Evolutionary conservation across 352 stramenopile species (phyloP), one percentile per base, ranked within the genome.

Genomic region (Globisporangium rhizosaccharum): DNA sequence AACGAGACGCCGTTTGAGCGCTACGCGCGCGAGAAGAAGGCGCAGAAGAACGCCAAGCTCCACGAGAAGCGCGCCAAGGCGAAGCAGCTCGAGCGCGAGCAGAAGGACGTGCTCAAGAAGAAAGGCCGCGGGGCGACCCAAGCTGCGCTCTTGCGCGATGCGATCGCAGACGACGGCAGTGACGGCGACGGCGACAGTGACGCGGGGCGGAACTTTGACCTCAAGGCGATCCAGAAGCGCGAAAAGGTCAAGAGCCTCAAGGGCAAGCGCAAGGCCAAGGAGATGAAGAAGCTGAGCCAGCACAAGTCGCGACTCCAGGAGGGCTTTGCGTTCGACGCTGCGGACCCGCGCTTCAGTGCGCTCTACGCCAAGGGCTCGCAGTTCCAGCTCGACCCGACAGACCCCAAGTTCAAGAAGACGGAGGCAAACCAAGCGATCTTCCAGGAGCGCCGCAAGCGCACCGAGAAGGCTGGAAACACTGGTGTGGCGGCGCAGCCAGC

Each of bases 1-100:
- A 87, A 84, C 30, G 83, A 92, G 67, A 94, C 85, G 46, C 85
- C 85, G 9, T 94, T 90, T 56, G 85, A 94, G 63, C 75, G 80
- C 1, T 92, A 94, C 63, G 65, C 79, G 57, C 82, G 85, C 39
- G 85, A 92, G 67, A 94, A 92, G 70, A 94, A 94, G 66, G 70
- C 80, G 53, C 71, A 92, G 57, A 92, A 92, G 67, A 94, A 94
- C 67, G 73, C 78, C 54, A 92, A 92, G 59, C 64, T 82, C 63
- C 81, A 92, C 57, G 81, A 92, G 15, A 94, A 94, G 63, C 77
- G 82, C 1, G 33, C 72, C 15, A 56, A 62, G 36, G 73, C 87
- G 50, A 92, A 94, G 69, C 57, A 78, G 51, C 67, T 78, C 20
- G 73, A 72, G 36, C 76, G 72, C 20, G 85, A 89, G 36, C 81